A percentile compares a stretch with the other conserved stretches of the same genome.
Evolutionary conservation across 805 yeast genomes (phyloP).

Genomic region (Vanderwaltozyma yarrowii): DNA sequence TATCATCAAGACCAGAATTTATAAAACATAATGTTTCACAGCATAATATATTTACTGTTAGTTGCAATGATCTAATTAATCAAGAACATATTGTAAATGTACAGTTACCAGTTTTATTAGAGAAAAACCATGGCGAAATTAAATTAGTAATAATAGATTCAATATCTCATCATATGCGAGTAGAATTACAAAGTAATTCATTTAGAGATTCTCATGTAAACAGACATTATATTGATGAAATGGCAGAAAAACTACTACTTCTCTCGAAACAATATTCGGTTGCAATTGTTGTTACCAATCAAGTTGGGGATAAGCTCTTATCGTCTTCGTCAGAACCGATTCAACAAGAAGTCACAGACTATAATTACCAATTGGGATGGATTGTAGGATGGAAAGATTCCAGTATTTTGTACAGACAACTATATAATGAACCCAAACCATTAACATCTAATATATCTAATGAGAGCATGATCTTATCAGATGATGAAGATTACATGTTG

Average conservation of each 20-base stretch:
- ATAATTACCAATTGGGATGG: slow-evolving; percentile 63
- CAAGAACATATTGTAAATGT: slow-evolving; percentile 64
- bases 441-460: background rate
- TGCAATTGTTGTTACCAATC: slow-evolving; percentile 68
- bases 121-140: slow-evolving; percentile 29
- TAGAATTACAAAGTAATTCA: slow-evolving; percentile 39
- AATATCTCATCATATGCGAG: slow-evolving; percentile 69
- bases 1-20: slow-evolving; percentile 25
- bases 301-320: slow-evolving; percentile 52
- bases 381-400: slow-evolving; percentile 63
- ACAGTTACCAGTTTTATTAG: slow-evolving; percentile 53
- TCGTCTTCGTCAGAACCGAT: slow-evolving; percentile 3
- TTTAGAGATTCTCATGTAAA: slow-evolving; percentile 32
- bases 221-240: slow-evolving; percentile 32
- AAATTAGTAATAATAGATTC: slow-evolving; percentile 69
- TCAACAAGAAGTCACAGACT: slow-evolving; percentile 22
- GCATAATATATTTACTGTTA: slow-evolving; percentile 39
- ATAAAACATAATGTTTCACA: slow-evolving; percentile 31
- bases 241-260: slow-evolving; percentile 39
- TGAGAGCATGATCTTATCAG: slow-evolving; percentile 17
- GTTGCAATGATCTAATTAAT: slow-evolving; percentile 56
- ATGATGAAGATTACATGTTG: slow-evolving; percentile 22
- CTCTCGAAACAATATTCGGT: slow-evolving; percentile 39
- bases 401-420: slow-evolving; percentile 27
- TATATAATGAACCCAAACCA: slow-evolving; percentile 7